Percentiles rank a stretch among this genome's conserved stretches.
Conservation (phyloP, 2,329 filamentous ascomycete species). For the Eutypa lata region DNA sequence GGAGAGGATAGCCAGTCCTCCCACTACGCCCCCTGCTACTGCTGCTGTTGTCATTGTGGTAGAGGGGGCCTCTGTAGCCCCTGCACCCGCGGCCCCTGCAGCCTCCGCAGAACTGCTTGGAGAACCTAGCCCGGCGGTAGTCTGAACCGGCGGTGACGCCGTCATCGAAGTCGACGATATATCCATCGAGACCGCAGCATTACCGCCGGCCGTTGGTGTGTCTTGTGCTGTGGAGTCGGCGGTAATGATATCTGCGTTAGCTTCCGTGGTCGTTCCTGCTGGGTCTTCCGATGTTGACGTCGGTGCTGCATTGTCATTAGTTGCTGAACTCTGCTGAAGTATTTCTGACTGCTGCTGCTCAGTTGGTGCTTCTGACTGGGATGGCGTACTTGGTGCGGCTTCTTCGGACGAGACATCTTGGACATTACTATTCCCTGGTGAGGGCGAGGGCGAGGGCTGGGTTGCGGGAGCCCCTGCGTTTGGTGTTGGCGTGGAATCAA, state of each 20-base stretch:
- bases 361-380: conserved; percentile 3
- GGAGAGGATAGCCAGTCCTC: conserved; percentile 43
- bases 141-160: not conserved
- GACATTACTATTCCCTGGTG: not conserved
- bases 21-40: conserved; percentile 51
- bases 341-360: conserved; percentile 8
- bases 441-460: not conserved
- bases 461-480: conserved; percentile 3
- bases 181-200: not conserved
- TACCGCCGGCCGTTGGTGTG: not conserved
- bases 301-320: conserved; percentile 11
- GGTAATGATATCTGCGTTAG: not conserved
- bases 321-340: conserved; percentile 6
- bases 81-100: not conserved
- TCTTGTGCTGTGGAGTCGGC: not conserved
- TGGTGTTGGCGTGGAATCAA: conserved; percentile 9
- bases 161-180: not conserved
- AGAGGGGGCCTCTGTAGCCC: conserved; percentile 8
- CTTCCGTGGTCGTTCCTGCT: not conserved
- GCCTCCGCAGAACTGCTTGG: not conserved
- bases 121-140: not conserved
- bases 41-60: conserved; percentile 33
- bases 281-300: conserved; percentile 8
- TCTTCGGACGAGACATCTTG: not conserved
- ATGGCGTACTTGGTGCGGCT: not conserved